Percentiles rank a stretch among this genome's conserved stretches.
These are phyloP conservation scores for Lachancea waltii DNA, from an alignment of 805 yeast species.

Conservation along the genomic window DNA sequence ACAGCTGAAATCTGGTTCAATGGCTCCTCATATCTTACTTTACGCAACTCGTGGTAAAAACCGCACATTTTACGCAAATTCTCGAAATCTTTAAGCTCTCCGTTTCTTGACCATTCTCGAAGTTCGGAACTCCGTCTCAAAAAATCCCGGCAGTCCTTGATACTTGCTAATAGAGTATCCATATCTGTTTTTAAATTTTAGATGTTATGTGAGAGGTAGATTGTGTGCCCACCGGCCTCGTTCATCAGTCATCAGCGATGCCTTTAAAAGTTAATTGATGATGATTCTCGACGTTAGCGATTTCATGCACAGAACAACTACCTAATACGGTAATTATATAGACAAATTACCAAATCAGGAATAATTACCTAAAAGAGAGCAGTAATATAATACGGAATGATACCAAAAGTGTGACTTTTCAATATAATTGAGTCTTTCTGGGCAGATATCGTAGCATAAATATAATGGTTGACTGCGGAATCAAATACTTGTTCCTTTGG, in stretches of 20 bases:
- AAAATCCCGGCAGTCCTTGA: background rate
- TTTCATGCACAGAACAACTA: background rate
- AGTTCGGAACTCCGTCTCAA: constrained; percentile 3
- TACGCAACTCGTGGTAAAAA: constrained; percentile 5
- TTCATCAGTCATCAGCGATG: background rate
- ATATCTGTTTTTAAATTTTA: too few relatives aligned
- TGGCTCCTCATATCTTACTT: background rate
- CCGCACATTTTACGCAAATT: constrained; percentile 4
- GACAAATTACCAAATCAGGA: background rate
- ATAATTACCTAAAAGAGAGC: background rate
- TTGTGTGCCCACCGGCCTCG: background rate
- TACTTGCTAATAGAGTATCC: constrained; percentile 4
- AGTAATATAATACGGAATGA: too few relatives aligned
- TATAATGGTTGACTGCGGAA: too few relatives aligned
- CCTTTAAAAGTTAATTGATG: background rate
- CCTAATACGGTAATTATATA: too few relatives aligned
- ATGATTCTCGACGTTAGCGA: background rate
- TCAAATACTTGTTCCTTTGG: too few relatives aligned
- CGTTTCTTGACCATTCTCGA: constrained; percentile 6
- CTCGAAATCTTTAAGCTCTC: background rate
- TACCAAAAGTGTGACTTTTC: too few relatives aligned
- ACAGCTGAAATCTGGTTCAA: constrained; percentile 4
- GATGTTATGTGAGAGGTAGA: background rate
- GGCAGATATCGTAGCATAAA: too few relatives aligned
- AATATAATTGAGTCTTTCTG: too few relatives aligned